Evolutionary conservation across 2,329 filamentous ascomycete species (phyloP), one percentile per base, ranked within the genome.

Genomic region (Aureobasidium subglaciale): DNA sequence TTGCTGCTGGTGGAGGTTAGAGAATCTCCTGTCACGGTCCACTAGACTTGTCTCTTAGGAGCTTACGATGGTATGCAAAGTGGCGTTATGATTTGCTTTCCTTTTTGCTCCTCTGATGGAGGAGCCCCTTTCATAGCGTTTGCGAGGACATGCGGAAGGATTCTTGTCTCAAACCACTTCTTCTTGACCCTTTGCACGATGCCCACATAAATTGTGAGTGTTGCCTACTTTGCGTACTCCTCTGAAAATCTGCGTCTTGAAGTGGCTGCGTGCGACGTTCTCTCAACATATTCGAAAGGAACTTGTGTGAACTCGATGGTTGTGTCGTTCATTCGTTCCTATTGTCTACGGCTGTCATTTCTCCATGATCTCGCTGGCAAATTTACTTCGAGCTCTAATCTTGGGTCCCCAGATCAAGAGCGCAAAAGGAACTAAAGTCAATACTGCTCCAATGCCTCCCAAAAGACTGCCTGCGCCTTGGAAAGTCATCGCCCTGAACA

Each of bases 401-500:
- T 66, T 80, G 30, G 86, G 83, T 0, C 91, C 92, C 62, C 83
- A 93, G 29, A 93, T 82, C 0, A 91, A 80, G 50, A 96, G 69
- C 0, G 91, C 83, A 88, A 90, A 96, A 0, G 91, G 92, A n/a
- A 95, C 90, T 2, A 87, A 68, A 0, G 88, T 91, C 59, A 96
- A 69, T 2, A 79, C 56, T 2, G 75, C 73, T 2, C 78, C 80
- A 59, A 96, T 81, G 0, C 84, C 87, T 5, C 90, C 91, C 6
- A 96, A 72, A 42, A 96, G 67, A 59, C 82, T 88, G 2, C 85
- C 87, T 0, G 88, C 90, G 1, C 78, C 82, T 6, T 80, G 80
- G 63, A 86, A 84, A 0, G 87, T 87, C 38, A 96, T 72, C 7
- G 83, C 82, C 1, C 71, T 77, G 65, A 93, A 96, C 77, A 96